Evolutionary conservation across 2,329 filamentous ascomycete species (phyloP).

Genomic region (Neoarthrinium moseri): DNA sequence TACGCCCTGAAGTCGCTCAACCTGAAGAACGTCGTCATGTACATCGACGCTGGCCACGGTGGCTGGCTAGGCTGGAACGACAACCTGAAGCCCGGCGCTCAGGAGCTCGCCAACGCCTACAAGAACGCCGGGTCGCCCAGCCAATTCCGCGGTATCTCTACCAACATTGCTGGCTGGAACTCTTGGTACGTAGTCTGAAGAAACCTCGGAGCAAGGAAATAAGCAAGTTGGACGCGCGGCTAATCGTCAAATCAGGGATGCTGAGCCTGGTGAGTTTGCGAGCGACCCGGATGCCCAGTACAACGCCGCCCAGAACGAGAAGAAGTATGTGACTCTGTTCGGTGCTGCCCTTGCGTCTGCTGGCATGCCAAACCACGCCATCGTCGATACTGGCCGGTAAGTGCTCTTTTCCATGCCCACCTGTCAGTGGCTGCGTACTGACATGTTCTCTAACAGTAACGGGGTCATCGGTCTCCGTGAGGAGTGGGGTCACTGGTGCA

Average conservation of each 20-base stretch:
- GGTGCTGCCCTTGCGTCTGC: conserved; percentile 57
- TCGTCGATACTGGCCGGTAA: conserved; percentile 30
- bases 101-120: conserved; percentile 49
- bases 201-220: background rate
- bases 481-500: conserved; percentile 63
- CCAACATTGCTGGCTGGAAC: conserved; percentile 61
- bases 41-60: conserved; percentile 57
- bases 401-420: background rate
- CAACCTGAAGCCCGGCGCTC: conserved; percentile 50
- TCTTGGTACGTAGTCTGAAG: conserved; percentile 34
- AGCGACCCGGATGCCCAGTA: conserved; percentile 36
- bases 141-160: conserved; percentile 53
- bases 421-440: background rate
- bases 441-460: conserved; percentile 16
- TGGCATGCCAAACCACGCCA: conserved; percentile 41
- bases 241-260: conserved; percentile 20
- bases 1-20: conserved; percentile 54
- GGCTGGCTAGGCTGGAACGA: conserved; percentile 61
- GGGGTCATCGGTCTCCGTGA: conserved; percentile 48
- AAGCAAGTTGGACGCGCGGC: too few relatives aligned
- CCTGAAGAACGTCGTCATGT: conserved; percentile 59
- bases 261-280: conserved; percentile 29
- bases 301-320: conserved; percentile 54
- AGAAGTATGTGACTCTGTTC: conserved; percentile 64
- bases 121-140: conserved; percentile 50